Evolutionary conservation across 139 green algal genomes (phyloP), one percentile per base, ranked within the genome.

Genomic region (Chlorella sp.): DNA sequence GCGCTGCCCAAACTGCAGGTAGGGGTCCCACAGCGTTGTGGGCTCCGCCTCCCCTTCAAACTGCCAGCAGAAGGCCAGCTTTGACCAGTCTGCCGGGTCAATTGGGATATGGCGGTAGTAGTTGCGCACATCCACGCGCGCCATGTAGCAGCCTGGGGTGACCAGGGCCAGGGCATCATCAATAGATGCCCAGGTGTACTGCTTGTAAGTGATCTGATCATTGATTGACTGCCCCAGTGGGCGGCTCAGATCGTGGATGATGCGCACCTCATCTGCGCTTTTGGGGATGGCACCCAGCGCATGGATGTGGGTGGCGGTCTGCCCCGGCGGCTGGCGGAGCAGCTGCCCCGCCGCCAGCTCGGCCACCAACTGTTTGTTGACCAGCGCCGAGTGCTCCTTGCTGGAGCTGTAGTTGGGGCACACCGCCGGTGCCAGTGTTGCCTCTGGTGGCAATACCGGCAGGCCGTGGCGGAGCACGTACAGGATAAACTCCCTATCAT

Each of bases 81-180:
- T 72, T n/a, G 28, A 26, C 65, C 65, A 72, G n/a, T 72, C 65
- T 19, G 65, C 65, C 1, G 65, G 65, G 17, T 72, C 65, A 26
- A 72, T 72, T 20, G n/a, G 65, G n/a, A 72, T 40, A 32, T 72
- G 65, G 30, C 65, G 65, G n/a, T 72, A 72, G n/a, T 72, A 72
- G 65, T 24, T 43, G 11, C 65, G 65, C 65, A 72, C 65, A 38
- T 72, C 65, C 65, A 72, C 65, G 4, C 65, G 32, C 17, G 65
- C 65, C 65, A 72, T 72, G 32, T 41, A 72, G n/a, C 32, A 19
- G 65, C n/a, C n/a, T 19, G 65, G 65, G 20, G 65, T 72, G 30
- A 72, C n/a, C 32, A 72, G 65, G 13, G 65, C 65, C 28, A 72
- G 65, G 1, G 65, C 65, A 43, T 72, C 65, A 22, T 72, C 65